Percentiles rank a stretch among this genome's conserved stretches.
phyloP scores from a whole-genome alignment of 805 yeast species.

The Starmerella bombicola region DNA sequence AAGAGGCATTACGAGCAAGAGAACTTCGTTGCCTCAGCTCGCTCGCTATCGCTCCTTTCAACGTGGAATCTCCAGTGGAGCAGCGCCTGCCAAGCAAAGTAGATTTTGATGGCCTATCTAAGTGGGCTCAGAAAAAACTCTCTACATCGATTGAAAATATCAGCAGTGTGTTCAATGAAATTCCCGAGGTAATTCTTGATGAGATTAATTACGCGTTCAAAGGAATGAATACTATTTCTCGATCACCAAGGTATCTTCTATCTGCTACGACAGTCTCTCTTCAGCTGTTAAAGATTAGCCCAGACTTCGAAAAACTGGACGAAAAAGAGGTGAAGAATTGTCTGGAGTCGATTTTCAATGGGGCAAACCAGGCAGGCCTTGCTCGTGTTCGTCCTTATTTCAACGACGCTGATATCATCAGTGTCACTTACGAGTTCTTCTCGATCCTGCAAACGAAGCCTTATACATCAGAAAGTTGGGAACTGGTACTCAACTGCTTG shows the following conservation, averaged over 20 bases:
- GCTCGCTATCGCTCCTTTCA: slow-evolving; percentile 8
- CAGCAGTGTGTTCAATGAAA: background rate
- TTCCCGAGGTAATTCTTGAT: background rate
- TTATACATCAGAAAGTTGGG: slow-evolving; percentile 30
- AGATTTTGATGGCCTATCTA: slow-evolving; percentile 10
- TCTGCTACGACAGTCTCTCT: slow-evolving; percentile 8
- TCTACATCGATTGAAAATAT: background rate
- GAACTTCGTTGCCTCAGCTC: background rate
- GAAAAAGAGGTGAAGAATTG: slow-evolving; percentile 4
- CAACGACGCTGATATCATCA: slow-evolving; percentile 2
- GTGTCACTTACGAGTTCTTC: slow-evolving; percentile 15
- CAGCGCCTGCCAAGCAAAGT: background rate
- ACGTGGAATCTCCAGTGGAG: background rate
- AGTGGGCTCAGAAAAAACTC: slow-evolving; percentile 10
- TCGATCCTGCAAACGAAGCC: slow-evolving; percentile 23
- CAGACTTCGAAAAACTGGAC: background rate
- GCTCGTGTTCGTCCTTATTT: too few species aligned
- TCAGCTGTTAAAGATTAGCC: slow-evolving; percentile 3
- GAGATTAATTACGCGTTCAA: background rate
- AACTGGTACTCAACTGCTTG: slow-evolving; percentile 32
- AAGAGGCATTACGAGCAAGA: slow-evolving; percentile 3
- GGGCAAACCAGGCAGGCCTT: slow-evolving; percentile 2
- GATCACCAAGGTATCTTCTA: background rate
- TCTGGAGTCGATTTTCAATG: slow-evolving; percentile 10
- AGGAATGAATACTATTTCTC: slow-evolving; percentile 6